Evolutionary conservation across 768 basidiomycete genomes (phyloP), one percentile per base, ranked within the genome.

Genomic region (Hygrophorus pudorinus): DNA sequence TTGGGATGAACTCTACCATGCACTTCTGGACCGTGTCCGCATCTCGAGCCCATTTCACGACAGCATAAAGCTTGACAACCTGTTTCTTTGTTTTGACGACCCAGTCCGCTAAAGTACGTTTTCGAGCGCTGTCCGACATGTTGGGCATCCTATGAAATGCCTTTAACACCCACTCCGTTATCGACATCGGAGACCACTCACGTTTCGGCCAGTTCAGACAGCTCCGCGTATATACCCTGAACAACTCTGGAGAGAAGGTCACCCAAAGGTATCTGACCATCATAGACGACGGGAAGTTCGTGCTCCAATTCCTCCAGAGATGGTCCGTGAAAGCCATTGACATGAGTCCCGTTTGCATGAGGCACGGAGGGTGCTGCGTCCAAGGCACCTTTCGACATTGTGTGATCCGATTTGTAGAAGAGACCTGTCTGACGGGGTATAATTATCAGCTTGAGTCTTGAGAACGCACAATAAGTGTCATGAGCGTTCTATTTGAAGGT

Each of bases 31-130:
- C 80, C 5, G 82, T 81, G 46, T 76, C 76, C 33, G 85, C 83
- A 59, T 92, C 89, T 48, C 85, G 72, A 30, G 85, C 74, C 91
- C 91, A 96, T 53, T 90, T 85, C 6, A 76, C 73, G 21, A 91
- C 75, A 9, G 89, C 91, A 54, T 89, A 88, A 11, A 93, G 63
- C 60, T 92, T 92, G 24, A 90, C 82, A 28, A 90, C 77, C 55
- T 94, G 90, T 54, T 90, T 85, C 63, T 93, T 86, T 4, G 76
- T 86, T 59, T 82, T 80, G n/a, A 90, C 83, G 0, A 90, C 88
- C 77, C 85, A 93, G 51, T 92, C 88, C 2, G 86, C 86, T 27
- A 93, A 64, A 13, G 74, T 78, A 29, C 85, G 78, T 55, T 92
- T 92, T 41, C 89, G 75, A 40, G 79, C 82, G 16, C 64, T 65